Conservation (phyloP, 1,284 basidiomycete species). For the Apiotrichum laibachii region DNA sequence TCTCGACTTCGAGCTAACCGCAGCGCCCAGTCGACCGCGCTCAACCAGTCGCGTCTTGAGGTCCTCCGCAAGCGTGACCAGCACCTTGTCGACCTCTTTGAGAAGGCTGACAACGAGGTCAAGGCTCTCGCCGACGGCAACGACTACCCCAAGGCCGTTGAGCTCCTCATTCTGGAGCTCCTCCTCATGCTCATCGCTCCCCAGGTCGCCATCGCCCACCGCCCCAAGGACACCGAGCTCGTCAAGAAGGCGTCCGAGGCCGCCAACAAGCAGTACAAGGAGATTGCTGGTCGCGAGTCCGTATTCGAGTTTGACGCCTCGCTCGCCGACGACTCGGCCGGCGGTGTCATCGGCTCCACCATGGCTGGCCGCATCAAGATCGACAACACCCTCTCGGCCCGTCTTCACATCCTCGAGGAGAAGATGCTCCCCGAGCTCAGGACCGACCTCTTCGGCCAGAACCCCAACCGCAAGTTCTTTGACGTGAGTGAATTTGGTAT, state of each 20-base stretch:
- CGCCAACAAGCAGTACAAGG: slow-evolving; percentile 44
- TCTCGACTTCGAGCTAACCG: not conserved
- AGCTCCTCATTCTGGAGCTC: slow-evolving; percentile 78
- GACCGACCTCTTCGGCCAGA: slow-evolving; percentile 75
- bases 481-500: slow-evolving; percentile 45
- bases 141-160: slow-evolving; percentile 73
- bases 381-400: slow-evolving; percentile 87
- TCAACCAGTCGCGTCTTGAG: slow-evolving; percentile 90
- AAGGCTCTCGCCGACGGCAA: slow-evolving; percentile 67
- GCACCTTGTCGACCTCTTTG: slow-evolving; percentile 84
- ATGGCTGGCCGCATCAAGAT: slow-evolving; percentile 75
- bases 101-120: slow-evolving; percentile 64
- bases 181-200: slow-evolving; percentile 67
- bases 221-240: slow-evolving; percentile 43
- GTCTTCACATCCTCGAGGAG: slow-evolving; percentile 80
- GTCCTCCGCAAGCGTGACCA: slow-evolving; percentile 90
- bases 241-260: slow-evolving; percentile 39
- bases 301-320: slow-evolving; percentile 64
- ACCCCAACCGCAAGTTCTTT: slow-evolving; percentile 83
- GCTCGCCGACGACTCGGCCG: slow-evolving; percentile 73
- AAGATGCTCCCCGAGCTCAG: slow-evolving; percentile 92
- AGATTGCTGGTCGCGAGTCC: slow-evolving; percentile 66
- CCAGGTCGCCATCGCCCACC: slow-evolving; percentile 52
- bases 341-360: slow-evolving; percentile 74
- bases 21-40: slow-evolving; percentile 92